Conservation (phyloP, 495 filamentous ascomycete species). For the Penicillium angulare region DNA sequence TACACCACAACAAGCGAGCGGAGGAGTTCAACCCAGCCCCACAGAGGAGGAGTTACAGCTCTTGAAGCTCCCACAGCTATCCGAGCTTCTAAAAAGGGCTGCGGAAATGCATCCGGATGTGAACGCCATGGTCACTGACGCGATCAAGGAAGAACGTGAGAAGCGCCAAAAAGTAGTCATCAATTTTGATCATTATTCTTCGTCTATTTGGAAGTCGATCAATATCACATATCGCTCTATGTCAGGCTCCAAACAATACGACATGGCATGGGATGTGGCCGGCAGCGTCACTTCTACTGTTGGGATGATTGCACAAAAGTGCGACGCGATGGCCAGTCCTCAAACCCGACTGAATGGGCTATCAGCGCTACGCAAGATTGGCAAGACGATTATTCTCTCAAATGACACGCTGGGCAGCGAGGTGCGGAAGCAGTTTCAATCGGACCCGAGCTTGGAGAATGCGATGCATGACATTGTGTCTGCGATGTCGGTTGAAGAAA, state of each 20-base stretch:
- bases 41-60: neutral
- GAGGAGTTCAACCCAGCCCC: neutral
- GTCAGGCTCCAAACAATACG: neutral
- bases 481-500: conserved; percentile 9
- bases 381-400: conserved; percentile 15
- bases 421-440: conserved; percentile 13
- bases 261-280: neutral
- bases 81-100: neutral
- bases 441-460: conserved; percentile 7
- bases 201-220: neutral
- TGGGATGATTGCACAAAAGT: conserved; percentile 4
- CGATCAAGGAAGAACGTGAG: neutral
- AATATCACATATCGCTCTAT: neutral
- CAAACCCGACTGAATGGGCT: conserved; percentile 17
- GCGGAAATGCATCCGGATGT: neutral
- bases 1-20: neutral
- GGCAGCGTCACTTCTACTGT: neutral
- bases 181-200: conserved; percentile 2
- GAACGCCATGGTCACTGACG: neutral
- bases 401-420: conserved; percentile 11
- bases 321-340: conserved; percentile 5
- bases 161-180: neutral
- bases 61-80: neutral
- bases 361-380: conserved; percentile 17
- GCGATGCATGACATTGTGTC: conserved; percentile 14